Base-by-base conservation (phyloP, 1,284 basidiomycete genomes). In the Puccinia triticina region DNA sequence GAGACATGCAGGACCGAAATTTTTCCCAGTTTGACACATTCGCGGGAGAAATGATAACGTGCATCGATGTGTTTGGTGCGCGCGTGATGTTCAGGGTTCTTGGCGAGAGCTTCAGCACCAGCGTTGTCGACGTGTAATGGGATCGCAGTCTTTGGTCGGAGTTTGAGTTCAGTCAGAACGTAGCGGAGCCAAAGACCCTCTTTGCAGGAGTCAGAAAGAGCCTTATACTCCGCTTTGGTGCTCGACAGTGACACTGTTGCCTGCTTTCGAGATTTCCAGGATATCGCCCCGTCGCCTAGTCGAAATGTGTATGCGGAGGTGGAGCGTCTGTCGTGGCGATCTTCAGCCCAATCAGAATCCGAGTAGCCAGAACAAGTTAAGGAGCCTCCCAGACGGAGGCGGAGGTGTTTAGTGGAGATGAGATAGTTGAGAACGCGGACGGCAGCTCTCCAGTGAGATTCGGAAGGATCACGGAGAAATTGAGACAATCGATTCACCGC, bases 261-360 rank as follows among this genome's bases (percentile, higher is more conserved):
- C 32, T 67, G 64, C 32, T 67, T 67, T 3, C 64, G 26, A 7
- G 64, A 32, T 67, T n/a, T 67, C 64, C 64, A 67, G 8, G 34
- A 67, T 7, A 67, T 34, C 4, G 34, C 18, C 7, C n/a, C 37
- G 10, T 21, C 64, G n/a, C 64, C 55, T 4, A 57, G 7, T n/a
- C 21, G 26, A 57, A 7, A 57, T 5, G 66, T 34, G 21, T 69
- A 26, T 10, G n/a, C 66, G 3, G 66, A 34, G 66, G 66, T 69
- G 5, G 66, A 69, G 23, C 66, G 32, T 8, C 66, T 4, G 29
- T 57, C 55, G 8, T n/a, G 7, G 23, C 32, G 21, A 43, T 69
- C 66, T 34, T 69, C 66, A 5, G 66, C 66, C 66, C 66, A 69
- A 34, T 69, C 32, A 43, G 66, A 69, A 21, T 69, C 66, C 5